Evolutionary conservation across 2,329 filamentous ascomycete species (phyloP).

Genomic region (Endocalyx cinctus): DNA sequence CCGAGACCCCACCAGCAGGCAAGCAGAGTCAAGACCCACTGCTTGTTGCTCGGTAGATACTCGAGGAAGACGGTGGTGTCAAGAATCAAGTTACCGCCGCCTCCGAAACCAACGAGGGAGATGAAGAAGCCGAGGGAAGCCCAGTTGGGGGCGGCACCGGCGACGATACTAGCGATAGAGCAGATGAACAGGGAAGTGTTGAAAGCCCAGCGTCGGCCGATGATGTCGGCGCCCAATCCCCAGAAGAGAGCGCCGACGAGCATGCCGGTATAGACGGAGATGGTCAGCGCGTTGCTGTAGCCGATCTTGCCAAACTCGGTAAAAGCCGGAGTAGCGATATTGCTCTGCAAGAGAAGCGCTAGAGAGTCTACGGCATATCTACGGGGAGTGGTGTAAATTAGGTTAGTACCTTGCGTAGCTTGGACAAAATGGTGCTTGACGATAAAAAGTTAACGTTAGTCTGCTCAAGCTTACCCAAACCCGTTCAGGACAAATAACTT

Average conservation of each 20-base stretch:
- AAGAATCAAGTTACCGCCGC: conserved; percentile 58
- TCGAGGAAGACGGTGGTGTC: conserved; percentile 52
- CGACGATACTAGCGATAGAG: conserved; percentile 57
- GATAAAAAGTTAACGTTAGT: no score
- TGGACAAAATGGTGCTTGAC: background rate
- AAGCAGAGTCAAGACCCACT: conserved; percentile 62
- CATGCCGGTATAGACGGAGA: conserved; percentile 50
- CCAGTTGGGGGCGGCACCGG: conserved; percentile 65
- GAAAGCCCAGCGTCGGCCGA: conserved; percentile 65
- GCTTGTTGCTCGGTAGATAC: conserved; percentile 45
- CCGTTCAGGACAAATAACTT: conserved; percentile 58
- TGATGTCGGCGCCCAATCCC: conserved; percentile 63
- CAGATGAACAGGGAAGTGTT: conserved; percentile 62
- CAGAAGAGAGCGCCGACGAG: conserved; percentile 60
- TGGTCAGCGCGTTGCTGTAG: conserved; percentile 54
- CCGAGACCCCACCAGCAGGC: conserved; percentile 51
- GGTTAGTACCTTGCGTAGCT: no score
- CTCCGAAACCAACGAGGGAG: conserved; percentile 58
- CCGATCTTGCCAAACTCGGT: conserved; percentile 53
- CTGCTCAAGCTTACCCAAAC: conserved; percentile 42
- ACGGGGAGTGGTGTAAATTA: background rate
- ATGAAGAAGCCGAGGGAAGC: conserved; percentile 59
- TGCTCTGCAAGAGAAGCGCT: conserved; percentile 56
- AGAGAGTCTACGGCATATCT: conserved; percentile 55
- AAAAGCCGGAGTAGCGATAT: conserved; percentile 54